Percentiles rank a stretch among this genome's conserved stretches.
Conservation (phyloP, 1,284 basidiomycete genomes). For the Ganoderma sp. region DNA sequence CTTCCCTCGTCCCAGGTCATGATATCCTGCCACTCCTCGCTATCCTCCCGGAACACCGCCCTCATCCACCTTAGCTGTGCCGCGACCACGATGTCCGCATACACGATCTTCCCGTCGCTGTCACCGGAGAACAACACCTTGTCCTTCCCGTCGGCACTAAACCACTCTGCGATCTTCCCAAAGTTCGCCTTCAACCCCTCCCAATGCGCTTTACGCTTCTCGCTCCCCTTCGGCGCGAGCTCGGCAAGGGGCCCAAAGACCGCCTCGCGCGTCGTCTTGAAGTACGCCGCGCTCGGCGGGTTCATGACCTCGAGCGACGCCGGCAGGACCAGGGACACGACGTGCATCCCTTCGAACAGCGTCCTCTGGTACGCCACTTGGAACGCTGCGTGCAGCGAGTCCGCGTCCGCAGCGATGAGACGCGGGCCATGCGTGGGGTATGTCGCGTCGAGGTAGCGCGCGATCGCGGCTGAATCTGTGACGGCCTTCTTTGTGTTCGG, state of each 20-base stretch:
- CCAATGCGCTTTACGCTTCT: slow-evolving; percentile 40
- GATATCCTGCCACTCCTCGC: slow-evolving; percentile 47
- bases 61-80: slow-evolving; percentile 41
- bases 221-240: slow-evolving; percentile 36
- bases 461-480: slow-evolving; percentile 42
- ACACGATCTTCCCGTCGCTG: slow-evolving; percentile 32
- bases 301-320: slow-evolving; percentile 32
- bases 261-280: slow-evolving; percentile 44
- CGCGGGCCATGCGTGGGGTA: slow-evolving; percentile 37
- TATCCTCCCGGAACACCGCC: slow-evolving; percentile 43
- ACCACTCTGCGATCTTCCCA: slow-evolving; percentile 39
- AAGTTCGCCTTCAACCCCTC: slow-evolving; percentile 40
- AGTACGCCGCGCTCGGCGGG: slow-evolving; percentile 45
- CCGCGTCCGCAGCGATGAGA: slow-evolving; percentile 39
- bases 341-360: slow-evolving; percentile 4
- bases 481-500: slow-evolving; percentile 35
- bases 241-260: slow-evolving; percentile 45
- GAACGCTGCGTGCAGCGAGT: slow-evolving; percentile 36
- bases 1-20: slow-evolving; percentile 44
- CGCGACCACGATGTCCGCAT: slow-evolving; percentile 46
- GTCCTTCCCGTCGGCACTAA: slow-evolving; percentile 36
- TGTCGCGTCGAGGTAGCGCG: slow-evolving; percentile 42
- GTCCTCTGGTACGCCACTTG: slow-evolving; percentile 26
- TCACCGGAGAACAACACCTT: slow-evolving; percentile 38
- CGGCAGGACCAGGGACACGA: slow-evolving; percentile 29